These are phyloP conservation scores for Trichophyton schoenleinii DNA, from an alignment of 2,329 filamentous ascomycete genomes.

Conservation along the genomic window DNA sequence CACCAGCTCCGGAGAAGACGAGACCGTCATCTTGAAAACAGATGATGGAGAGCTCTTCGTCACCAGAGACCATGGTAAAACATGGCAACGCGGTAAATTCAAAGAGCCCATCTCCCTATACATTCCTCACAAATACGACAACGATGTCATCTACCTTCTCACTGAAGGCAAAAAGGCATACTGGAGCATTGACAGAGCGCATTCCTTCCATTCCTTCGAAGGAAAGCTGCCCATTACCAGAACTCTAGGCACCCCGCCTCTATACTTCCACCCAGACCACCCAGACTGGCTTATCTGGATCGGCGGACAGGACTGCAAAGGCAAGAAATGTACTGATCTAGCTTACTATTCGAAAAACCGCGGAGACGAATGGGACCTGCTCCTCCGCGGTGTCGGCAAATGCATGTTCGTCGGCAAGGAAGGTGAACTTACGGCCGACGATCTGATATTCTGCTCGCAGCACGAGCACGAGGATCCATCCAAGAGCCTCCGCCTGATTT, in stretches of 20 bases:
- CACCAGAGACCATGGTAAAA: conserved; percentile 77
- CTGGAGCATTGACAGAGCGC: conserved; percentile 70
- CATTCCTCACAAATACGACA: conserved; percentile 65
- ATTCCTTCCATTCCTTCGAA: conserved; percentile 60
- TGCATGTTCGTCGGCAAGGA: conserved; percentile 75
- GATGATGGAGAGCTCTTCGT: conserved; percentile 53
- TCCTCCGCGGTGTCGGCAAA: conserved; percentile 61
- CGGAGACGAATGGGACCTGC: conserved; percentile 62
- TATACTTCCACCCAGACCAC: conserved; percentile 71
- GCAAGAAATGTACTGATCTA: conserved; percentile 49
- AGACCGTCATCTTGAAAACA: conserved; percentile 56
- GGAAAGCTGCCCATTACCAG: conserved; percentile 50
- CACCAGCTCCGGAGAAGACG: conserved; percentile 51
- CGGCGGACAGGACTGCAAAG: conserved; percentile 54
- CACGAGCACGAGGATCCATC: conserved; percentile 50
- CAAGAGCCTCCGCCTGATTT: conserved; percentile 56
- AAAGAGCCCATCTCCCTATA: conserved; percentile 59
- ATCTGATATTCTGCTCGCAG: conserved; percentile 54
- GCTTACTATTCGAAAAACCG: conserved; percentile 69
- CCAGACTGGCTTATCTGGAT: conserved; percentile 90
- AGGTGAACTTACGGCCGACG: conserved; percentile 42
- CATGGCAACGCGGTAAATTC: conserved; percentile 60
- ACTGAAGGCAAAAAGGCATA: conserved; percentile 56
- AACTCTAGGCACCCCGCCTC: conserved; percentile 38
- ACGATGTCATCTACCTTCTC: conserved; percentile 76